Conservation (phyloP, 2,329 filamentous ascomycete species). For the Diplocarpon rosae region DNA sequence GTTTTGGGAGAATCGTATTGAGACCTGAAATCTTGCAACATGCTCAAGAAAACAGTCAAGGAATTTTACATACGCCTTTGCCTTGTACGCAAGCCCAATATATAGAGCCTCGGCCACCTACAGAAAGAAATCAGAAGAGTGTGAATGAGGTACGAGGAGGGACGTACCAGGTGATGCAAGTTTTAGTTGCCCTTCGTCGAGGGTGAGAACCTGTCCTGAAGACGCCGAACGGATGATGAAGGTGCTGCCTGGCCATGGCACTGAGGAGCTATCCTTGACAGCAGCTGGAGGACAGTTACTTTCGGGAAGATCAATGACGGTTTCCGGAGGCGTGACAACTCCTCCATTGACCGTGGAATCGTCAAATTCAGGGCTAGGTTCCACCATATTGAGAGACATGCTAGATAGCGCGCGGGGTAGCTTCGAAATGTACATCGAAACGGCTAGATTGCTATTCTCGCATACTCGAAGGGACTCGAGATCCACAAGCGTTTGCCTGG, state of each 20-base stretch:
- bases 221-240: slow-evolving; percentile 16
- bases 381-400: neutral
- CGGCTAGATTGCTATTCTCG: no score
- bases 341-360: slow-evolving; percentile 6
- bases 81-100: slow-evolving; percentile 17
- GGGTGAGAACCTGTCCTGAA: slow-evolving; percentile 15
- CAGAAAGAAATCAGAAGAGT: no score
- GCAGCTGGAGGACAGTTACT: neutral
- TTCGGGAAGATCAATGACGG: slow-evolving; percentile 4
- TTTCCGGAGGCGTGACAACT: slow-evolving; percentile 11
- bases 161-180: slow-evolving; percentile 8
- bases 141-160: no score
- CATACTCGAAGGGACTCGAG: no score
- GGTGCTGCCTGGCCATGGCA: slow-evolving; percentile 15
- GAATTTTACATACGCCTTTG: slow-evolving; percentile 5
- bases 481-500: no score
- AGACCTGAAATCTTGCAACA: no score
- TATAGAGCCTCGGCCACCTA: slow-evolving; percentile 12
- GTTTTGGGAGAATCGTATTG: no score
- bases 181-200: slow-evolving; percentile 10
- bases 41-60: no score
- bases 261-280: slow-evolving; percentile 6
- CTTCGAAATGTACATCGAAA: no score
- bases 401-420: neutral
- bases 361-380: slow-evolving; percentile 7